These are phyloP conservation scores for Microbotryomycetes sp. DNA, from an alignment of 1,284 basidiomycete species.

Conservation along the genomic window DNA sequence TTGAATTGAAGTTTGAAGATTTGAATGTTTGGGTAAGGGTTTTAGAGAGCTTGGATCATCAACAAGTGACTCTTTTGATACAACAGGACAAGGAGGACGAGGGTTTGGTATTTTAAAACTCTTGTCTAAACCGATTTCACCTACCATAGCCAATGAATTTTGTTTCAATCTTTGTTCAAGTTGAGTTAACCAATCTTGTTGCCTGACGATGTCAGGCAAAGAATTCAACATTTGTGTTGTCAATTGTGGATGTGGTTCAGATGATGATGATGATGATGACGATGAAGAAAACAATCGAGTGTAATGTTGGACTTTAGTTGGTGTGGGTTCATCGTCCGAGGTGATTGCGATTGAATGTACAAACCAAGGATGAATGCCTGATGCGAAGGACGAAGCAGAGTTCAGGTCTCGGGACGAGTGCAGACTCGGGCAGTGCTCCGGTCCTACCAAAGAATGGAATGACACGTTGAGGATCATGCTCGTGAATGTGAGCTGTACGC, in stretches of 20 bases:
- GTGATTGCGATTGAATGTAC: conserved; percentile 58
- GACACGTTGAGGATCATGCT: conserved; percentile 18
- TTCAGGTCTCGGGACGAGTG: not conserved
- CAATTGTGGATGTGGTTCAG: conserved; percentile 4
- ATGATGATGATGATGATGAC: not conserved
- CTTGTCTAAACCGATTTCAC: conserved; percentile 75
- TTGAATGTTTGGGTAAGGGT: conserved; percentile 44
- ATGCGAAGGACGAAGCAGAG: not conserved
- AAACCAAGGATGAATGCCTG: conserved; percentile 81
- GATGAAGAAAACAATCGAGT: conserved; percentile 50
- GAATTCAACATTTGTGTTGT: conserved; percentile 3
- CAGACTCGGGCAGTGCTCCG: not conserved
- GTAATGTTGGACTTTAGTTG: conserved; percentile 60
- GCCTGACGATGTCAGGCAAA: conserved; percentile 54
- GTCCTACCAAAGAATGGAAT: conserved; percentile 44
- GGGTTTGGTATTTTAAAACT: conserved; percentile 59
- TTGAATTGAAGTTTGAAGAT: conserved; percentile 60
- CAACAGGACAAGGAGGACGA: conserved; percentile 6
- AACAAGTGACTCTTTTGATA: too few species aligned
- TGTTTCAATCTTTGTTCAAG: conserved; percentile 54
- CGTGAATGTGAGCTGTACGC: conserved; percentile 12
- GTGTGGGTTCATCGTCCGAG: conserved; percentile 22
- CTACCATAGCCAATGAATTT: conserved; percentile 64
- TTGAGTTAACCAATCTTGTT: conserved; percentile 51
- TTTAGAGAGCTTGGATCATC: not conserved